Evolutionary conservation across 1,284 basidiomycete genomes (phyloP), one percentile per base, ranked within the genome.

Genomic region (Microbotryum violaceum): DNA sequence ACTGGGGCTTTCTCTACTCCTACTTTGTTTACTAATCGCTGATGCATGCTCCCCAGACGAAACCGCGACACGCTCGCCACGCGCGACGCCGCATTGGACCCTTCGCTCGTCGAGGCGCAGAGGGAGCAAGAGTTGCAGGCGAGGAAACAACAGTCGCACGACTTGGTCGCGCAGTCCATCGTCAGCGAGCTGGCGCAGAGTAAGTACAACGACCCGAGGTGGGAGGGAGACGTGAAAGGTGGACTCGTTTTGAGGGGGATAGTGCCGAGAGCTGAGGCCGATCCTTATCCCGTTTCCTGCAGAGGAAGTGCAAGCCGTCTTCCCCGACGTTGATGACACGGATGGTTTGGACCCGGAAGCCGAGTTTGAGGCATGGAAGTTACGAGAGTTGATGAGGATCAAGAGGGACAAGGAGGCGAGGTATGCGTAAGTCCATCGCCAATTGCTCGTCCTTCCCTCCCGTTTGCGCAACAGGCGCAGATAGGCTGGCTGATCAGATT

Each of bases 341-440:
- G 96, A 99, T 73, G 93, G 89, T 1, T 74, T 93, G 53, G 93
- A 98, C 72, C 89, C 92, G 1, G 82, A 83, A 27, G 86, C 77
- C 54, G 96, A 99, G 76, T 99, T 99, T 70, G 90, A 94, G 71
- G 89, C 88, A 1, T 99, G 96, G 96, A 83, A 92, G 56, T 76
- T 94, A 51, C 84, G 96, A 61, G 96, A 99, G 75, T 82, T 98
- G 6, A 85, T 82, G 23, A 84, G 96, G 56, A 87, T 99, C 63
- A 88, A 93, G 74, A 83, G 87, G 58, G 92, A 97, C 76, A 89
- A 90, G 74, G 88, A 93, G 71, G 88, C 86, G 0, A 84, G 57
- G 4, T 70, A 70, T 44, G 63, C 67, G 70, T 70, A 12, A 52
- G 68, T 65, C 12, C 1, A 31, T 31, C 31, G 31, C 8, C 31